Conservation (phyloP, 2,329 filamentous ascomycete species). For the Stemphylium lycopersici region DNA sequence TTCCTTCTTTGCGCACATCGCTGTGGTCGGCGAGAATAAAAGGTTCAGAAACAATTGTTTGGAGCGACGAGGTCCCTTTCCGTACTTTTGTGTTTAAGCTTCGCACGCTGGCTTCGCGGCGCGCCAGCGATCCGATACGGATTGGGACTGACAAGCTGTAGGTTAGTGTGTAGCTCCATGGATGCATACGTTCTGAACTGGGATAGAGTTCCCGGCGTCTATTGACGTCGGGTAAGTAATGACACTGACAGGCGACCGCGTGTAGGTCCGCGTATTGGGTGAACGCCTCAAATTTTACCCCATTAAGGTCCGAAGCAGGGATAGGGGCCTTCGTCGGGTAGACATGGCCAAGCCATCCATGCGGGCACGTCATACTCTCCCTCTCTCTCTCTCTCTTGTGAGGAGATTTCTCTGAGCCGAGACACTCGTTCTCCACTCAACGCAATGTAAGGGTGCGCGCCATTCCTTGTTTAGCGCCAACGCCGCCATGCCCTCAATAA, state of each 20-base stretch:
- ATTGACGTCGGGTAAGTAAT: slow-evolving; percentile 26
- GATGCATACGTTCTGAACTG: background rate
- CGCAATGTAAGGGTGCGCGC: slow-evolving; percentile 12
- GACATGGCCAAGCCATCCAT: slow-evolving; percentile 19
- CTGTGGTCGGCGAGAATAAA: slow-evolving; percentile 12
- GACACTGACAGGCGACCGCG: slow-evolving; percentile 30
- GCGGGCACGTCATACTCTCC: slow-evolving; percentile 36
- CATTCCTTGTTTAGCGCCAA: slow-evolving; percentile 27
- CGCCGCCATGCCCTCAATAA: slow-evolving; percentile 24
- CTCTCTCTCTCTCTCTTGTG: too few relatives aligned
- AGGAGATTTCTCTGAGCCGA: slow-evolving; percentile 35
- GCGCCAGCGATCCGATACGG: slow-evolving; percentile 2
- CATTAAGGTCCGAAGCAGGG: slow-evolving; percentile 19
- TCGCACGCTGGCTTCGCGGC: background rate
- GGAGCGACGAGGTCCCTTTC: slow-evolving; percentile 15
- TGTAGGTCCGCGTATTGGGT: slow-evolving; percentile 21
- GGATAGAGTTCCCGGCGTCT: slow-evolving; percentile 22
- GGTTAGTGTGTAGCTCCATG: slow-evolving; percentile 7
- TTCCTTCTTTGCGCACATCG: slow-evolving; percentile 9
- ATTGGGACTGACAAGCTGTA: slow-evolving; percentile 27
- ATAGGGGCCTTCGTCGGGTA: slow-evolving; percentile 17
- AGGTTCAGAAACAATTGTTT: slow-evolving; percentile 7
- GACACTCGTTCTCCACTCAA: slow-evolving; percentile 21
- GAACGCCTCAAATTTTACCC: slow-evolving; percentile 13
- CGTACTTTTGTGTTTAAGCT: slow-evolving; percentile 1